Base-by-base conservation (phyloP, 2,329 filamentous ascomycete genomes). In the Claviceps monticola region DNA sequence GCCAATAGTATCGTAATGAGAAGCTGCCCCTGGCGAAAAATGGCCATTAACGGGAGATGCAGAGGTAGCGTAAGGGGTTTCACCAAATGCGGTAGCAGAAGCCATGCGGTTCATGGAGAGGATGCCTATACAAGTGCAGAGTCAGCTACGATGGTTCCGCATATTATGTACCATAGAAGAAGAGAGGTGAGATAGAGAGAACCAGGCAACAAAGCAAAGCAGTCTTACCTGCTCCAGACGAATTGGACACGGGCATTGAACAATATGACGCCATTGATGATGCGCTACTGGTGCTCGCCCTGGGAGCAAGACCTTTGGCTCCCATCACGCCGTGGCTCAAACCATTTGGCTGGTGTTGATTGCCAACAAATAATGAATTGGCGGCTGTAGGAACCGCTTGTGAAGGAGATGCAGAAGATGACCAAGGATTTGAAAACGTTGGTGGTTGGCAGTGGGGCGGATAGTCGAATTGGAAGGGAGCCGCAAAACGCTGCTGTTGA, bases 371-470 rank as follows among this genome's bases (percentile, higher is more conserved):
- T 76, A 90, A 70, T 74, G 74, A 69, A 71, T 80, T 74, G 71
- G 76, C 65, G 70, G 76, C 55, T 64, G 73, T 61, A 66, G 75
- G 57, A 74, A 71, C 56, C 65, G 71, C 54, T 56, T 66, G 65
- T 51, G 68, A 58, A 36, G 71, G 61, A 21, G 74, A 66, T 11
- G 74, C 67, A 36, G 81, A 74, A 46, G 75, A 76, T 52, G 86
- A 78, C 90, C 90, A 96, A 43, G 89, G 89, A 68, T 96, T 93
- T 62, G 85, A 89, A 73, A 96, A 96, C 58, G 93, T 85, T 81
- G 71, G 76, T 64, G 73, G 76, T 66, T 62, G 75, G 66, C 55
- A 56, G 59, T 67, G 65, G 38, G 70, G 67, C 54, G 73, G 69
- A 69, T 87, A 88, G 67, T 91, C 87, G 74, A 91, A 93, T 68